A percentile compares a stretch with the other conserved stretches of the same genome.
phyloP scores from a whole-genome alignment of 2,329 filamentous ascomycete species.

The Penicillium crustosum region DNA sequence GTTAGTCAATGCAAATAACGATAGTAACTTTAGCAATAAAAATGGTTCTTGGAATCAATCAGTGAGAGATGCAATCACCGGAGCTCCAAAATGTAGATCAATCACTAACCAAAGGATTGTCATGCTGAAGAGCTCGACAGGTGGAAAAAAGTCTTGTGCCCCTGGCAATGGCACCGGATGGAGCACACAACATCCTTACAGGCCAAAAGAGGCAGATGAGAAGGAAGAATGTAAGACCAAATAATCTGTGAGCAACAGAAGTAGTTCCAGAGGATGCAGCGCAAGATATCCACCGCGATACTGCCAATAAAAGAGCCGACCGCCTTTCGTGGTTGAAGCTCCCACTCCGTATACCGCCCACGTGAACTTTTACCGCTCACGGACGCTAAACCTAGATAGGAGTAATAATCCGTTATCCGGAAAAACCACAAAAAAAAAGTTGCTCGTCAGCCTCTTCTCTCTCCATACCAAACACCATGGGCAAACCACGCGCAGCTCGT shows the following conservation, averaged over 20 bases:
- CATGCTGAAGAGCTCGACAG: conserved; percentile 62
- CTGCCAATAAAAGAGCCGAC: conserved; percentile 8
- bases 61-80: not conserved
- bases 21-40: too few species aligned
- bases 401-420: conserved; percentile 23
- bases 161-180: conserved; percentile 20
- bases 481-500: conserved; percentile 52
- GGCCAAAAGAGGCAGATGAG: not conserved
- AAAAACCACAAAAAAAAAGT: conserved; percentile 29
- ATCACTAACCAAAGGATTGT: conserved; percentile 75
- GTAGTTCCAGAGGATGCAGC: not conserved
- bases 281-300: conserved; percentile 7
- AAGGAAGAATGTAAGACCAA: not conserved
- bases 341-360: not conserved
- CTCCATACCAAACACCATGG: conserved; percentile 25
- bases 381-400: conserved; percentile 13
- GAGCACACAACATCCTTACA: not conserved
- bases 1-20: not conserved
- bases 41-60: not conserved
- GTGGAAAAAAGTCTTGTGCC: conserved; percentile 57
- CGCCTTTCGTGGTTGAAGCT: not conserved
- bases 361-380: not conserved
- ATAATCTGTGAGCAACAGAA: not conserved
- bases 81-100: not conserved
- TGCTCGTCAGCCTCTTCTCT: conserved; percentile 10